Percentiles rank a stretch among this genome's conserved stretches.
These are phyloP conservation scores for Saturnispora bothae DNA, from an alignment of 805 yeast genomes.

Conservation along the genomic window DNA sequence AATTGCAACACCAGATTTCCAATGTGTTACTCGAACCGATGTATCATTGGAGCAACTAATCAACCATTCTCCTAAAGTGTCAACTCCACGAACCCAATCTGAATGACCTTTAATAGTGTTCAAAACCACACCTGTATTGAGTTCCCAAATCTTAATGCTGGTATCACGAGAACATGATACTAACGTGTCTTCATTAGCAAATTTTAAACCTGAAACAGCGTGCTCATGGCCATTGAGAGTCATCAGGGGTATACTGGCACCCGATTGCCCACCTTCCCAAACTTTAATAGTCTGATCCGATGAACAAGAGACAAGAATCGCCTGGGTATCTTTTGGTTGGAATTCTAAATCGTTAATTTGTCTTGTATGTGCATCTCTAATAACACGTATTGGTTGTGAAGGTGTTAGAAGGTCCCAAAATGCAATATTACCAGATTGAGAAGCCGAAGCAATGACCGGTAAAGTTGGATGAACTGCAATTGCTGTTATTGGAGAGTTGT, in stretches of 20 bases:
- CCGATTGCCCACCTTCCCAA: conserved; percentile 54
- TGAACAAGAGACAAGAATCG: conserved; percentile 36
- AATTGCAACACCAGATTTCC: conserved; percentile 56
- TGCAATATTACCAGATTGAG: conserved; percentile 61
- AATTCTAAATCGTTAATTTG: conserved; percentile 49
- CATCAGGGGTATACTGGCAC: conserved; percentile 31
- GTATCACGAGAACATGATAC: conserved; percentile 58
- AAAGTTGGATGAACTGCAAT: conserved; percentile 67
- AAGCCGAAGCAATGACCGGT: conserved; percentile 53
- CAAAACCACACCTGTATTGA: conserved; percentile 54
- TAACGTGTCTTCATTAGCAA: conserved; percentile 36
- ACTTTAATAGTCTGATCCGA: conserved; percentile 49
- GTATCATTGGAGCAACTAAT: conserved; percentile 75
- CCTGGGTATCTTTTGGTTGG: conserved; percentile 31
- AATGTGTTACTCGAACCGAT: conserved; percentile 54
- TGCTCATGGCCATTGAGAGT: conserved; percentile 83
- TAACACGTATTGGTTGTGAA: conserved; percentile 48
- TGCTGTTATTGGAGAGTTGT: conserved; percentile 48
- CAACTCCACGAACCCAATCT: conserved; percentile 73
- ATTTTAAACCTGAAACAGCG: conserved; percentile 55
- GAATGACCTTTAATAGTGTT: conserved; percentile 67
- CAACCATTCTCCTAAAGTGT: conserved; percentile 36
- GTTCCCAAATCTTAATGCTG: conserved; percentile 55
- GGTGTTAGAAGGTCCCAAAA: conserved; percentile 61
- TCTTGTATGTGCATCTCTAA: conserved; percentile 66